phyloP scores from a whole-genome alignment of 768 basidiomycete genomes.

The Suillus sp. region DNA sequence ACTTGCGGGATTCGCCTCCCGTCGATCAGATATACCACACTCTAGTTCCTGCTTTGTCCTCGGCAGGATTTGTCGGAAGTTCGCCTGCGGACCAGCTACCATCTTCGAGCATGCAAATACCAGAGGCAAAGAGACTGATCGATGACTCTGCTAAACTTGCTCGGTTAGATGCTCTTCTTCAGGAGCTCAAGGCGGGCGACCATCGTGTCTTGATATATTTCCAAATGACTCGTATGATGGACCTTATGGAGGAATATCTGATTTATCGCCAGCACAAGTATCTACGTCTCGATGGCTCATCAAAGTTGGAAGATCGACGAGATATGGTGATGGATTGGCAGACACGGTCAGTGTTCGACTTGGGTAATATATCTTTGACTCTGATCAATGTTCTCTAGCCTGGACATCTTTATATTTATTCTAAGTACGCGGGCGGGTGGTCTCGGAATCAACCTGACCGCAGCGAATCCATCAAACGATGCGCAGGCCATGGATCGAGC shows the following conservation, averaged over 20 bases:
- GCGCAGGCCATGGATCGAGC: conserved; percentile 99
- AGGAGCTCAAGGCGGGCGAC: conserved; percentile 89
- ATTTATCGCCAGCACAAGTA: conserved; percentile 97
- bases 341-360: conserved; percentile 63
- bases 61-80: conserved; percentile 63
- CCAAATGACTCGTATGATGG: conserved; percentile 99
- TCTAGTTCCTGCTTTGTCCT: conserved; percentile 60
- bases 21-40: conserved; percentile 49
- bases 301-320: conserved; percentile 91
- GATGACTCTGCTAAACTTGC: conserved; percentile 97
- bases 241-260: conserved; percentile 97
- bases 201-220: conserved; percentile 96
- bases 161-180: conserved; percentile 83
- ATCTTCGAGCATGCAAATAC: conserved; percentile 83
- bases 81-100: conserved; percentile 79
- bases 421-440: conserved; percentile 97
- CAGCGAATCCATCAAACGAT: conserved; percentile 91
- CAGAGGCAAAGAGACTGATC: conserved; percentile 91
- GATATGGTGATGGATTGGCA: conserved; percentile 99
- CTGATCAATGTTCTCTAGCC: conserved; percentile 30
- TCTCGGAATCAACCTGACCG: conserved; percentile 94
- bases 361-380: background rate
- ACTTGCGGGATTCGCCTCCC: conserved; percentile 57
- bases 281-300: conserved; percentile 88
- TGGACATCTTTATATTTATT: conserved; percentile 94